Percentiles rank a stretch among this genome's conserved stretches.
Evolutionary conservation across 441 rosid genomes (phyloP).

Genomic region (Brassica hybrid): DNA sequence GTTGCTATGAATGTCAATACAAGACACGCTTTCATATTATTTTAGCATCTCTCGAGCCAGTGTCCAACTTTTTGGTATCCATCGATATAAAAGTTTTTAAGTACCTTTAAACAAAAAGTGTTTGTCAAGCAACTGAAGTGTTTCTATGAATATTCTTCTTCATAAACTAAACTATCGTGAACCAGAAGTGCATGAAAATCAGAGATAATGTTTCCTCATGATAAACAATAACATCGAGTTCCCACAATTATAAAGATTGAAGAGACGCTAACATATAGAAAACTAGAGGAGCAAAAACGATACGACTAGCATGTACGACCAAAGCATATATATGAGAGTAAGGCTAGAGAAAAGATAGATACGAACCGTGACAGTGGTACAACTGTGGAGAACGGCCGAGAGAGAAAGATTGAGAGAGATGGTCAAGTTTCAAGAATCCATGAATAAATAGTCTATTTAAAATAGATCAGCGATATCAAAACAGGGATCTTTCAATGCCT

Average conservation of each 20-base stretch:
- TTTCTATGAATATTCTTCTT: not conserved
- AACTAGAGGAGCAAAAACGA: not conserved
- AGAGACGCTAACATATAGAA: not conserved
- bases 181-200: not conserved
- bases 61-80: not conserved
- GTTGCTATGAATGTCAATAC: too few species aligned
- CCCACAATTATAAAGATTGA: not conserved
- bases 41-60: not conserved
- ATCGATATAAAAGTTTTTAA: not conserved
- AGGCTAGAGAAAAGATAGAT: too few species aligned
- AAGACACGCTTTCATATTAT: too few species aligned
- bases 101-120: not conserved
- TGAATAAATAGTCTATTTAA: too few species aligned
- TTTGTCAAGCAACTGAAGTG: not conserved
- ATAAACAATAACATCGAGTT: not conserved
- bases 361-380: too few species aligned
- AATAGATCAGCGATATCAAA: too few species aligned
- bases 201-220: not conserved
- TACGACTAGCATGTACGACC: not conserved
- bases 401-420: too few species aligned
- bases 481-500: too few species aligned
- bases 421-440: too few species aligned
- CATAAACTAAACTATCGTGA: not conserved
- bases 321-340: too few species aligned
- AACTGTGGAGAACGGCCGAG: too few species aligned